Evolutionary conservation across 1,139 yeast species (phyloP), one percentile per base, ranked within the genome.

Genomic region (Scheffersomyces cryptocercus): DNA sequence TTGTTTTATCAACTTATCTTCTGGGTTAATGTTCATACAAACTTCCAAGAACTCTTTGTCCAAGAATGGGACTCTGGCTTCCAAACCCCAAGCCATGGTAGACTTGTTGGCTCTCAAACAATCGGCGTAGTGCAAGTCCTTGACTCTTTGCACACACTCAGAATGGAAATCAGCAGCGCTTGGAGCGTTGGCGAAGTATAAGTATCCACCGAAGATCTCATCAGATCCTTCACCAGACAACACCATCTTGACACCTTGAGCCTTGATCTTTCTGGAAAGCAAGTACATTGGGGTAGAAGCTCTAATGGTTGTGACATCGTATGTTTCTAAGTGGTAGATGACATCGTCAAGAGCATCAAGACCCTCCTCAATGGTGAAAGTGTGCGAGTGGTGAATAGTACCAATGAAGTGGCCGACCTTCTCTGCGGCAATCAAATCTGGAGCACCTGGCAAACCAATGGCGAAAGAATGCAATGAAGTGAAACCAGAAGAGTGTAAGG

Each of bases 11-110:
- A 90, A 63, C 77, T 93, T 95, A 61, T 93, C 97, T 56, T 80
- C 79, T 53, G 99, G 98, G 70, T 86, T 85, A 63, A 93, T 87
- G 85, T 87, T 85, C 97, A 93, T 87, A 69, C 95, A 84, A 39
- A 88, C 84, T 60, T 91, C 90, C 69, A 93, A 77, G 80, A 93
- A 93, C 64, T 85, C 80, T 74, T 84, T 88, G 71, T 93, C 99
- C 73, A 93, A 81, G 85, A 93, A 93, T 54, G 99, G 99, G 58
- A 93, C 99, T 74, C 99, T 88, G 49, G 99, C 99, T 76, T 93
- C 99, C 55, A 93, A 81, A 68, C 99, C 99, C 99, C 99, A 93
- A 35, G 99, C 99, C 97, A 93, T 88, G 50, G 99, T 93, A 30
- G 98, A 91, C 75, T 93, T 93, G 88, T 93, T 93, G 55, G 99